These are phyloP conservation scores for Aspergillus niger DNA, from an alignment of 2,329 filamentous ascomycete species.

Conservation along the genomic window DNA sequence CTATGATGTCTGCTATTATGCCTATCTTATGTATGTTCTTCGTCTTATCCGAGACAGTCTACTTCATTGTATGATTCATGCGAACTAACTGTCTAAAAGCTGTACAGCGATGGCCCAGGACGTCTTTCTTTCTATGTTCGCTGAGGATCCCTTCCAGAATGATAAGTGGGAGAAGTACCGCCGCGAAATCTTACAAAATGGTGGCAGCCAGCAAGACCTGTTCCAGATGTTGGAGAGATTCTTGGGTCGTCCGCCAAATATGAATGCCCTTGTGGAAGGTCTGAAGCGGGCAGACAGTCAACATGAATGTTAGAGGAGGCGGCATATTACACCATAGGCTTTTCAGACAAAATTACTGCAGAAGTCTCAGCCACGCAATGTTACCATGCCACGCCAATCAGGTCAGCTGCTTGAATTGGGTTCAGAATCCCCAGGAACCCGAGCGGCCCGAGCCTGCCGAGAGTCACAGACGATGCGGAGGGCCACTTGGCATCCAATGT, in stretches of 20 bases:
- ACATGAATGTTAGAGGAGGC: too few relatives aligned
- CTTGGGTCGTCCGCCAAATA: slow-evolving; percentile 2
- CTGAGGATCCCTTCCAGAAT: not conserved
- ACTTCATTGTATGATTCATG: too few relatives aligned
- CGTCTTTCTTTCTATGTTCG: slow-evolving; percentile 64
- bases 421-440: too few relatives aligned
- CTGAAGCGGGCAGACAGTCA: not conserved
- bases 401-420: too few relatives aligned
- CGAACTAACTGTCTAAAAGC: slow-evolving; percentile 3
- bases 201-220: slow-evolving; percentile 2
- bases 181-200: not conserved
- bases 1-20: slow-evolving; percentile 83
- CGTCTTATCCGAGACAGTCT: too few relatives aligned
- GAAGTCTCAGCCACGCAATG: too few relatives aligned
- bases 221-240: slow-evolving; percentile 6
- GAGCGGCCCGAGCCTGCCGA: too few relatives aligned
- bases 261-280: not conserved
- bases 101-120: slow-evolving; percentile 81
- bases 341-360: too few relatives aligned
- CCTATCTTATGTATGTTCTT: slow-evolving; percentile 52
- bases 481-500: too few relatives aligned
- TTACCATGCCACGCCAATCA: too few relatives aligned
- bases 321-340: too few relatives aligned
- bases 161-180: not conserved
- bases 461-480: too few relatives aligned